Evolutionary conservation across 1,284 basidiomycete genomes (phyloP).

Genomic region (Sphagnurus paluster): DNA sequence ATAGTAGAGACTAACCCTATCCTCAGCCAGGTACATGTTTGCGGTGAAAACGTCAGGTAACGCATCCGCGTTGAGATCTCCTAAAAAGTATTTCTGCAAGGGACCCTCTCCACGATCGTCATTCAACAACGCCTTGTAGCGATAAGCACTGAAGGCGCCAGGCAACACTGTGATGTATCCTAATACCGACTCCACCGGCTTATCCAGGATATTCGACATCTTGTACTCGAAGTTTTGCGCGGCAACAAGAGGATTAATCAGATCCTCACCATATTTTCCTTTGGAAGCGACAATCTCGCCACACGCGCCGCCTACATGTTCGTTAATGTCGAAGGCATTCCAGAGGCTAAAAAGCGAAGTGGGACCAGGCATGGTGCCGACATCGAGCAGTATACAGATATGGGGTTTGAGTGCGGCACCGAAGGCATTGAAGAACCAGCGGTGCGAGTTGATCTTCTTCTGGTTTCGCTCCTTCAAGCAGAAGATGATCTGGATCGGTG

Average conservation of each 20-base stretch:
- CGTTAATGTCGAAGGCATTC: slow-evolving; percentile 97
- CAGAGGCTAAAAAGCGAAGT: slow-evolving; percentile 93
- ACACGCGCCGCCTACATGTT: slow-evolving; percentile 94
- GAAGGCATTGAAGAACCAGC: slow-evolving; percentile 90
- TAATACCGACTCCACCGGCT: slow-evolving; percentile 84
- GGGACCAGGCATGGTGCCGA: slow-evolving; percentile 90
- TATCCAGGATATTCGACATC: slow-evolving; percentile 92
- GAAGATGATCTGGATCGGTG: slow-evolving; percentile 93
- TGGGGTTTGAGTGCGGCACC: slow-evolving; percentile 80
- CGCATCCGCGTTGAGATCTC: slow-evolving; percentile 85
- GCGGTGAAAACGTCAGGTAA: slow-evolving; percentile 91
- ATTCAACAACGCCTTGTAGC: slow-evolving; percentile 91
- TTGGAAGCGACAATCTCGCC: slow-evolving; percentile 96
- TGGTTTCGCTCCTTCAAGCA: slow-evolving; percentile 93
- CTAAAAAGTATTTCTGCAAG: slow-evolving; percentile 91
- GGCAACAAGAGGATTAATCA: slow-evolving; percentile 85
- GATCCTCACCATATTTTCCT: slow-evolving; percentile 76
- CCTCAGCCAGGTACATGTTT: slow-evolving; percentile 95
- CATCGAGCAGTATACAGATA: slow-evolving; percentile 92
- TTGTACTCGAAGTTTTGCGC: slow-evolving; percentile 98
- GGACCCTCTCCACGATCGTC: slow-evolving; percentile 83
- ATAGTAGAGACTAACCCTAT: slow-evolving; percentile 53
- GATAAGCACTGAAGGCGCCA: slow-evolving; percentile 91
- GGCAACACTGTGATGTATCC: slow-evolving; percentile 94
- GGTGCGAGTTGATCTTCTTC: slow-evolving; percentile 93